Base-by-base conservation (phyloP, 352 stramenopile species). In the Phytophthora cactorum region DNA sequence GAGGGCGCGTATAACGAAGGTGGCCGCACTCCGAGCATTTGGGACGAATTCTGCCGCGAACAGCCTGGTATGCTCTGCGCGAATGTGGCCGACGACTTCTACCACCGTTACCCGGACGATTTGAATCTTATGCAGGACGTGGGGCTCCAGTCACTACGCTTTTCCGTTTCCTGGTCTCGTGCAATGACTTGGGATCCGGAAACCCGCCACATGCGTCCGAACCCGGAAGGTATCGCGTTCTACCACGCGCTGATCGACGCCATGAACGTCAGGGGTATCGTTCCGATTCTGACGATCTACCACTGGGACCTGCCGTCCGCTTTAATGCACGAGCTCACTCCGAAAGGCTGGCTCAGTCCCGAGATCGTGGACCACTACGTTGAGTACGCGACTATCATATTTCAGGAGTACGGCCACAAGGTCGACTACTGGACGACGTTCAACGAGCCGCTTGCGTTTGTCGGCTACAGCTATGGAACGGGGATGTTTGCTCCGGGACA, bases 351-450 rank as follows among this genome's bases (percentile, higher is more conserved):
- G 74, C 65, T 66, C 28, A 59, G 22, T 22, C 52, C 45, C 32
- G 78, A 66, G 9, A 74, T 70, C 22, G 47, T 66, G 22, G 54
- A 53, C 25, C 66, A 74, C 36, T 74, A 66, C 31, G 68, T 89
- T 8, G 68, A 92, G 22, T 98, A 97, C 73, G 85, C 91, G 17
- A 70, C 77, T 45, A 71, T 96, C 15, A 93, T 89, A 55, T 98
- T 97, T 74, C 63, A 89, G 5, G 74, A 79, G 29, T 98, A 93
- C 76, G 92, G 92, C 27, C 74, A 95, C 68, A 81, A 93, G 52
- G 91, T 98, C 15, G 88, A 96, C 59, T 84, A 82, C 57, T 98
- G 93, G 92, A 89, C 97, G 32, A 98, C 92, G 4, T 85, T 98
- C 62, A 98, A 98, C 65, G 94, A 98, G 74, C 72, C 88, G 5